Conservation (phyloP, 805 yeast genomes). For the Maudiozyma barnettii region DNA sequence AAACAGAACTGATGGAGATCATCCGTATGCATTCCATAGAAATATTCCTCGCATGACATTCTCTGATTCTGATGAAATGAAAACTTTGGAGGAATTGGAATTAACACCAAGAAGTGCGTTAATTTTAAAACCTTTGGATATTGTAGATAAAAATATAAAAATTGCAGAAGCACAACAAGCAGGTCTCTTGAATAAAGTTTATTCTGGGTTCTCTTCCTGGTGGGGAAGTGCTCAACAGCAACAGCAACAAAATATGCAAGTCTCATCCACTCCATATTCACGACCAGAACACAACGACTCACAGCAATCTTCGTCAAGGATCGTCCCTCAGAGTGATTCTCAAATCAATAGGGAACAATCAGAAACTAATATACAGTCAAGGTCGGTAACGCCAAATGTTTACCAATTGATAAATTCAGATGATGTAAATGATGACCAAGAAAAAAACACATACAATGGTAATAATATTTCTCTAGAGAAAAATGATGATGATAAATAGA, state of each 20-base stretch:
- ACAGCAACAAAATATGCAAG: background rate
- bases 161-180: slow-evolving; percentile 22
- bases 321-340: background rate
- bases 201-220: slow-evolving; percentile 29
- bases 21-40: slow-evolving; percentile 39
- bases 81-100: slow-evolving; percentile 43
- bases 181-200: slow-evolving; percentile 28
- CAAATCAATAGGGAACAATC: slow-evolving; percentile 3
- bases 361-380: slow-evolving; percentile 22
- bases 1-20: slow-evolving; percentile 39
- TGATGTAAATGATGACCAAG: slow-evolving; percentile 24
- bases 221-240: slow-evolving; percentile 16
- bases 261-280: background rate
- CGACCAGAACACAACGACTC: background rate
- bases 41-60: slow-evolving; percentile 56
- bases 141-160: slow-evolving; percentile 16
- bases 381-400: slow-evolving; percentile 27
- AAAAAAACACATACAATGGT: slow-evolving; percentile 47
- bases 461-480: slow-evolving; percentile 41
- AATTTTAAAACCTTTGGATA: slow-evolving; percentile 53
- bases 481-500: slow-evolving; percentile 11
- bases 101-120: slow-evolving; percentile 67
- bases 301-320: background rate
- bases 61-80: slow-evolving; percentile 50
- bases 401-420: slow-evolving; percentile 22